Conservation (phyloP, 1,139 yeast genomes). For the Arxiozyma slooffiae region DNA sequence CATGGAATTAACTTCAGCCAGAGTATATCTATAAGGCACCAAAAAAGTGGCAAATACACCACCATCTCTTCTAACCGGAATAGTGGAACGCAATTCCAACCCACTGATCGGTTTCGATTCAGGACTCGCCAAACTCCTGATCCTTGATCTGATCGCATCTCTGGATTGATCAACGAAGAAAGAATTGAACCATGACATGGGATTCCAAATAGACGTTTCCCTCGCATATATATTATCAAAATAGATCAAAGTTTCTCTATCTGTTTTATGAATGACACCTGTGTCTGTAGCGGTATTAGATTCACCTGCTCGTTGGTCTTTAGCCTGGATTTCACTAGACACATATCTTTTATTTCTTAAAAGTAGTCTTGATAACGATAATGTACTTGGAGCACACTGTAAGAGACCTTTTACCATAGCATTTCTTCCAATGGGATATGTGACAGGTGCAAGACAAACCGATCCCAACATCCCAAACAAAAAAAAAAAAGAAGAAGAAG, state of each 20-base stretch:
- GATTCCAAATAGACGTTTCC: slow-evolving; percentile 34
- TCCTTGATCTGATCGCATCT: slow-evolving; percentile 32
- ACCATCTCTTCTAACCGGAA: slow-evolving; percentile 73
- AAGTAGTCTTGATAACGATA: not conserved
- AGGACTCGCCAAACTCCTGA: slow-evolving; percentile 37
- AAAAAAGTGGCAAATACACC: slow-evolving; percentile 81
- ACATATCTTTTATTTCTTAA: slow-evolving; percentile 20
- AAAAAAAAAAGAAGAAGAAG: too few relatives aligned
- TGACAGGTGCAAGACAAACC: not conserved
- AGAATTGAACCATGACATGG: slow-evolving; percentile 33
- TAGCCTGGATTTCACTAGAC: slow-evolving; percentile 33
- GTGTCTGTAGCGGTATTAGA: slow-evolving; percentile 43
- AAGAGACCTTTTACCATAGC: not conserved
- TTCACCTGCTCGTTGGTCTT: slow-evolving; percentile 42
- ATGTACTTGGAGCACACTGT: not conserved
- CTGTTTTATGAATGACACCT: slow-evolving; percentile 47
- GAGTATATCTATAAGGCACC: slow-evolving; percentile 43
- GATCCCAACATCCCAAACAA: not conserved
- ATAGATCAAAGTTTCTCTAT: slow-evolving; percentile 46
- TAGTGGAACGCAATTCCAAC: slow-evolving; percentile 39
- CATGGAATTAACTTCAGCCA: slow-evolving; percentile 42
- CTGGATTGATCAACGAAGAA: slow-evolving; percentile 30
- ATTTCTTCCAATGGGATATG: not conserved
- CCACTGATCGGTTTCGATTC: slow-evolving; percentile 33
- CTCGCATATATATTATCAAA: slow-evolving; percentile 46